These are phyloP conservation scores for Penicillium concentricum DNA, from an alignment of 2,329 filamentous ascomycete species.

Conservation along the genomic window DNA sequence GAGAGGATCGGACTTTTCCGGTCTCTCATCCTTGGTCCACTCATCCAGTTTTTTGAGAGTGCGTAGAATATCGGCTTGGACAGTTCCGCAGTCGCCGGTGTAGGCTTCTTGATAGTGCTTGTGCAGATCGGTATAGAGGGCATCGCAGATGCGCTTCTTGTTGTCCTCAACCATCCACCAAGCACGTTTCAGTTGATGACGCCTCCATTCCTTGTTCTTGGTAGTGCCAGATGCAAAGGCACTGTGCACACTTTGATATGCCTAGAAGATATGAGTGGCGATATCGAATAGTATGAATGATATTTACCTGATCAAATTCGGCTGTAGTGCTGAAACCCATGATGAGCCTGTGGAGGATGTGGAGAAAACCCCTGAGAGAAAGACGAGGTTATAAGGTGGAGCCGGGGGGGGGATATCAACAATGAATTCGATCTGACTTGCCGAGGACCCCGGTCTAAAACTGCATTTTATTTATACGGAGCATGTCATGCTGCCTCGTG, in stretches of 20 bases:
- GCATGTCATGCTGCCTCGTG: not conserved
- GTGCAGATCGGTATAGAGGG: slow-evolving; percentile 17
- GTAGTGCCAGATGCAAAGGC: slow-evolving; percentile 15
- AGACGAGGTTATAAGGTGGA: not conserved
- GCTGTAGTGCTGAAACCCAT: slow-evolving; percentile 15
- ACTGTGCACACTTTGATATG: slow-evolving; percentile 12
- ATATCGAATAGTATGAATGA: not conserved
- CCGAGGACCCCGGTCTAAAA: not conserved
- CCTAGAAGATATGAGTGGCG: slow-evolving; percentile 7
- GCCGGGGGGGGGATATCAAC: not conserved
- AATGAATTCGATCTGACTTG: not conserved
- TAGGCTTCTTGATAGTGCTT: slow-evolving; percentile 18
- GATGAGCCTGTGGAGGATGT: not conserved
- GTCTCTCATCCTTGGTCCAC: slow-evolving; percentile 41
- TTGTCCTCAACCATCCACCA: slow-evolving; percentile 26
- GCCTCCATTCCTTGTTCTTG: slow-evolving; percentile 18
- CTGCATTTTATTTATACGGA: not conserved
- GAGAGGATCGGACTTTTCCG: slow-evolving; percentile 26
- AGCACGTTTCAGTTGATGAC: slow-evolving; percentile 17
- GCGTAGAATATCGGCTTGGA: slow-evolving; percentile 39
- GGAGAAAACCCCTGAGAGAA: slow-evolving; percentile 2
- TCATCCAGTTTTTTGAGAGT: slow-evolving; percentile 41
- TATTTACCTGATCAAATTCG: slow-evolving; percentile 18
- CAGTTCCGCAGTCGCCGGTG: slow-evolving; percentile 6
- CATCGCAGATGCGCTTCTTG: slow-evolving; percentile 15